Evolutionary conservation across 306 rosid species (phyloP), one percentile per base, ranked within the genome.

Genomic region (Glycine latifolia): DNA sequence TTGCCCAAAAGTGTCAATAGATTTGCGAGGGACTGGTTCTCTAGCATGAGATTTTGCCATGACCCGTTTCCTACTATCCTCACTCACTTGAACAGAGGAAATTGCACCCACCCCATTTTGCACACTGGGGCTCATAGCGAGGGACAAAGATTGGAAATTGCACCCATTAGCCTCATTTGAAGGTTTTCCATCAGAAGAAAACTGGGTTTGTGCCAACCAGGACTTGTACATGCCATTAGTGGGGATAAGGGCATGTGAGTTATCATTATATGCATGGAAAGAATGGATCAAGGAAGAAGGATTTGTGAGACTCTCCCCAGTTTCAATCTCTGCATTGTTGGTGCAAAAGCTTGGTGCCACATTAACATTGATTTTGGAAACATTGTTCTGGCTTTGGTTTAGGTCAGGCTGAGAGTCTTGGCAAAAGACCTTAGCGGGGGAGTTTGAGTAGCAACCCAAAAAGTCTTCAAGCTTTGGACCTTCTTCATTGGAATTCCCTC

Each of bases 391-490:
- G 33, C 75, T 77, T 75, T 88, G 94, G 86, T 52, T 73, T 43
- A 81, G 87, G 67, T 81, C 35, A 13, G 81, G 80, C 37, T 78
- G 87, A 10, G 87, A 81, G 44, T 79, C 69, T 17, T 85, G 91
- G 79, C 85, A 87, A 20, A 84, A 86, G 77, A 85, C 88, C 82
- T 90, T 89, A 26, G 85, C 65, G 9, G 88, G 80, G 0, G 98
- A 87, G 88, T 85, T 95, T 10, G 97, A 88, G 91, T 95, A 95
- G 52, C 97, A 89, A 14, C 99, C 99, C 82, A 95, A 83, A 86
- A 95, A 95, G 68, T 95, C 97, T 85, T 95, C 99, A 73, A 95
- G 97, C 86, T 95, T 95, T 61, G 99, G 98, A 39, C 93, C 89
- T 49, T 87, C 89, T 67, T 90, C 93, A 52, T 78, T 82, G 31